Conservation (phyloP, 1,139 yeast genomes). For the Magnusiomyces sp. region DNA sequence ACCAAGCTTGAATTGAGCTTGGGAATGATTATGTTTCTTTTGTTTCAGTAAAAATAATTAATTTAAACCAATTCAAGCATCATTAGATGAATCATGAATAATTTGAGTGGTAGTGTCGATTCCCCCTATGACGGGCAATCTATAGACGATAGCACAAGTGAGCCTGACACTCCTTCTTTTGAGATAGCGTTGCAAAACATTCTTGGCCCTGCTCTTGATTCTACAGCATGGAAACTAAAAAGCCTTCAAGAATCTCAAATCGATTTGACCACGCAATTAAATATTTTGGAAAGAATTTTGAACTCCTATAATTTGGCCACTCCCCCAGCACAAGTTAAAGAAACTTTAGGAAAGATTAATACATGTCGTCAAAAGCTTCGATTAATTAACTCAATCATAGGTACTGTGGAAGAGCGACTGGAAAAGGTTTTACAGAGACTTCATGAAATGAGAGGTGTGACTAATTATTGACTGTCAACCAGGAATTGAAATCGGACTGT, state of each 20-base stretch:
- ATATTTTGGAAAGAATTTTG: constrained; percentile 20
- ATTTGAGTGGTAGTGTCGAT: too few relatives aligned
- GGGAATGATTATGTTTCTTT: too few relatives aligned
- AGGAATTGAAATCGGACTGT: neutral
- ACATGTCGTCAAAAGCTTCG: constrained; percentile 19
- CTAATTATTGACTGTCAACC: too few relatives aligned
- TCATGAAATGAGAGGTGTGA: neutral
- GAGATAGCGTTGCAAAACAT: constrained; percentile 19
- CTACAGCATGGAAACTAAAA: constrained; percentile 23
- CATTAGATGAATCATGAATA: too few relatives aligned
- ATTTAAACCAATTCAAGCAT: too few relatives aligned
- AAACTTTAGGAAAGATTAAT: constrained; percentile 18
- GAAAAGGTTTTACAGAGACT: constrained; percentile 3
- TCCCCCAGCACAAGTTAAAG: constrained; percentile 19
- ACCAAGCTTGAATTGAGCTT: too few relatives aligned
- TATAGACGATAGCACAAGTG: too few relatives aligned
- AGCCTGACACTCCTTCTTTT: constrained; percentile 14
- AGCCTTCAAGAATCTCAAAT: constrained; percentile 25
- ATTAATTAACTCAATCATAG: constrained; percentile 13
- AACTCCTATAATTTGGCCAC: constrained; percentile 17
- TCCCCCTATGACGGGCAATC: too few relatives aligned
- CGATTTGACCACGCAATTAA: constrained; percentile 22
- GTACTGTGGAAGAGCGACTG: constrained; percentile 8
- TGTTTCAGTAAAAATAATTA: too few relatives aligned
- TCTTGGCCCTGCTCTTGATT: constrained; percentile 24